Percentiles rank a stretch among this genome's conserved stretches.
Conservation (phyloP, 2,329 filamentous ascomycete genomes). For the Ceratocystis variospora region DNA sequence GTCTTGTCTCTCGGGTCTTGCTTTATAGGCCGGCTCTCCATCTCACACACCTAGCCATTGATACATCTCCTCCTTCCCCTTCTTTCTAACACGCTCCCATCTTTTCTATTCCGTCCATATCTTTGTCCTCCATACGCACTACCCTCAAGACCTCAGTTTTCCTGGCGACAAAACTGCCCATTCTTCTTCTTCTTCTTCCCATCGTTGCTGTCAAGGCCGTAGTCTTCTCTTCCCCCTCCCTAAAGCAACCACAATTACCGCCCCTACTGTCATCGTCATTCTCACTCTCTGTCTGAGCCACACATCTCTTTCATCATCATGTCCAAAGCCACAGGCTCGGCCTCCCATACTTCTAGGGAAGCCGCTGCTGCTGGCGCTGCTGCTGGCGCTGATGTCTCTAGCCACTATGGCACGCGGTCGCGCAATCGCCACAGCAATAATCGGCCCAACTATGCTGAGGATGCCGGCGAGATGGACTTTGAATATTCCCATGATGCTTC, state of each 20-base stretch:
- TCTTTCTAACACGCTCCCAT: slow-evolving; percentile 16
- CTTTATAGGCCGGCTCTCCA: background rate
- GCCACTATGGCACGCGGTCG: slow-evolving; percentile 82
- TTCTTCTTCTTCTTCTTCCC: background rate
- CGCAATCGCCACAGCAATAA: slow-evolving; percentile 70
- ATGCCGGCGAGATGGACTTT: slow-evolving; percentile 68
- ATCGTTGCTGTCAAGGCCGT: background rate
- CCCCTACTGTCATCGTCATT: background rate
- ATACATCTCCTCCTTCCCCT: slow-evolving; percentile 6
- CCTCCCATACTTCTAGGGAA: slow-evolving; percentile 33
- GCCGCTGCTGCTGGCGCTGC: slow-evolving; percentile 30
- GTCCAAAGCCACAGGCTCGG: slow-evolving; percentile 36
- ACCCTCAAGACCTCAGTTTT: background rate
- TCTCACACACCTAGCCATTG: background rate
- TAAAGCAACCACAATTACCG: background rate
- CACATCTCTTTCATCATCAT: slow-evolving; percentile 27
- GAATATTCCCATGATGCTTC: slow-evolving; percentile 51
- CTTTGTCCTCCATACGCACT: background rate
- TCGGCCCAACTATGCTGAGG: slow-evolving; percentile 90
- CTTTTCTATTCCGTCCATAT: slow-evolving; percentile 1
- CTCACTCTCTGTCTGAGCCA: slow-evolving; percentile 16
- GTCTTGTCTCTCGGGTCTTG: too few relatives aligned
- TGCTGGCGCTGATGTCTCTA: slow-evolving; percentile 38
- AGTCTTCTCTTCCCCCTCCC: background rate
- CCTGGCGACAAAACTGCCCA: background rate